Evolutionary conservation across 2,329 filamentous ascomycete genomes (phyloP).

Genomic region (Pyrenochaeta sp.): DNA sequence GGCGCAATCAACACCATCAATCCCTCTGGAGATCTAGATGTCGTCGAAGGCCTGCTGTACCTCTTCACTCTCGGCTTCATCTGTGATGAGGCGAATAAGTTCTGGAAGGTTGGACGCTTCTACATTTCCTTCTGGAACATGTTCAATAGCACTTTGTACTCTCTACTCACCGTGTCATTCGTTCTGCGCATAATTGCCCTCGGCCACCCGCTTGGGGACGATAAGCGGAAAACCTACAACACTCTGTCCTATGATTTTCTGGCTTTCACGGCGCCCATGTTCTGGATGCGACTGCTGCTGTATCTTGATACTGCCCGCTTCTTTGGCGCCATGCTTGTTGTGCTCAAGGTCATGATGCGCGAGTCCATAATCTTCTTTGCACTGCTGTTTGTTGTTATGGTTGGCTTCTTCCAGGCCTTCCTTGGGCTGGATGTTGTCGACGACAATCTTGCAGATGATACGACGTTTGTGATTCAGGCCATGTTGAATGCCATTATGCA

Average conservation of each 20-base stretch:
- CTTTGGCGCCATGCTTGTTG: constrained; percentile 97
- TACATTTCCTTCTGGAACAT: constrained; percentile 98
- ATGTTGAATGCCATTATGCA: constrained; percentile 94
- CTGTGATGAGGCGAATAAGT: constrained; percentile 84
- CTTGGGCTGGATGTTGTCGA: constrained; percentile 88
- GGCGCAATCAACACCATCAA: constrained; percentile 95
- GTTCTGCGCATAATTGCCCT: constrained; percentile 80
- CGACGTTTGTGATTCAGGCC: constrained; percentile 75
- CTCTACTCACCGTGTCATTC: constrained; percentile 79
- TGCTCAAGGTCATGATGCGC: constrained; percentile 76
- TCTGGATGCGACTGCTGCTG: constrained; percentile 90
- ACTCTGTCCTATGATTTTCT: constrained; percentile 91
- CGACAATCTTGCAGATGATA: constrained; percentile 67
- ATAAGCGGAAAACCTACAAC: constrained; percentile 70
- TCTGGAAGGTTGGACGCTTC: constrained; percentile 91
- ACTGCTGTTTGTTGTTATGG: constrained; percentile 79
- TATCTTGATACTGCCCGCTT: constrained; percentile 94
- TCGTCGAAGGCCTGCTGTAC: constrained; percentile 84
- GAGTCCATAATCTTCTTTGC: constrained; percentile 94
- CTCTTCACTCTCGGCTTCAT: constrained; percentile 91
- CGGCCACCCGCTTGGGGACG: constrained; percentile 61
- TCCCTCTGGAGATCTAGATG: constrained; percentile 79
- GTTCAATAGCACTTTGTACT: constrained; percentile 87
- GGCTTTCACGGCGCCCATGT: constrained; percentile 92
- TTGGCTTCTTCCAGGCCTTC: constrained; percentile 92